Evolutionary conservation across 768 basidiomycete genomes (phyloP).

Genomic region (Strobilomyces confusus): DNA sequence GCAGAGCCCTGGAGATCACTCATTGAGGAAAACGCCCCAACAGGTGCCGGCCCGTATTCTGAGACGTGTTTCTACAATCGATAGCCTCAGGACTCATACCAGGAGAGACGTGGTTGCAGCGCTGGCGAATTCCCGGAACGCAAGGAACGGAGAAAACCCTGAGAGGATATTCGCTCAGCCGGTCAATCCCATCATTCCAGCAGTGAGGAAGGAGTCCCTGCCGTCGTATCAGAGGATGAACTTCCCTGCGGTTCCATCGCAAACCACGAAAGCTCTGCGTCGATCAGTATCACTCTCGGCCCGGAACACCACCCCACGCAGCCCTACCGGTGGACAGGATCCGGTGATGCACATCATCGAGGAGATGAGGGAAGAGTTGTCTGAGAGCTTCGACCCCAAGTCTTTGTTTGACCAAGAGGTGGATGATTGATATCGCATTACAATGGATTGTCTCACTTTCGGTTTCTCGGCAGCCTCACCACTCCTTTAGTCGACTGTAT

Average conservation of each 20-base stretch:
- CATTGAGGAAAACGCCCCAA: conserved; percentile 6
- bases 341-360: conserved; percentile 15
- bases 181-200: conserved; percentile 5
- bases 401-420: conserved; percentile 14
- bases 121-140: conserved; percentile 8
- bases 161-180: conserved; percentile 18
- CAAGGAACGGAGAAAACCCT: not conserved
- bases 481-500: not conserved
- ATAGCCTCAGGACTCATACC: conserved; percentile 4
- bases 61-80: conserved; percentile 5
- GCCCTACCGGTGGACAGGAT: not conserved
- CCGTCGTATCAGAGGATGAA: not conserved
- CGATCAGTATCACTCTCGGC: conserved; percentile 27
- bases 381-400: conserved; percentile 16
- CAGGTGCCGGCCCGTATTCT: conserved; percentile 3
- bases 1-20: not conserved
- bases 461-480: not conserved
- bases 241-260: not conserved
- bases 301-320: not conserved
- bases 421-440: not conserved
- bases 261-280: conserved; percentile 13
- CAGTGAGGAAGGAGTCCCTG: conserved; percentile 15
- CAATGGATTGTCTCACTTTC: not conserved
- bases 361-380: conserved; percentile 17
- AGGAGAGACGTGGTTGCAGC: conserved; percentile 1